Base-by-base conservation (phyloP, 2,329 filamentous ascomycete species). In the Diaporthe citriasiana region DNA sequence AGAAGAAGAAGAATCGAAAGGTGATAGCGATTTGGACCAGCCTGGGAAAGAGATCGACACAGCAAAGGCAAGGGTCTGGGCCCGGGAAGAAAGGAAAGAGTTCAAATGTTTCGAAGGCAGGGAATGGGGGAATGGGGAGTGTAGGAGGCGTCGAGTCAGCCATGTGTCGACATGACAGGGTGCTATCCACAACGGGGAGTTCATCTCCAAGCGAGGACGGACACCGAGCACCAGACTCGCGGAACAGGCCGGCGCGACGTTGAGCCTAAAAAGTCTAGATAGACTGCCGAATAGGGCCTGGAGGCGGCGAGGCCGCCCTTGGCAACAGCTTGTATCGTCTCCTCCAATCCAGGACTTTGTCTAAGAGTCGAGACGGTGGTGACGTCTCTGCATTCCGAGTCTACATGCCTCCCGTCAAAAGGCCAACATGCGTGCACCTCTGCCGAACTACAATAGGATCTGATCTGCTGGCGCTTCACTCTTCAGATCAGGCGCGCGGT, bases 141-240 rank as follows among this genome's bases (percentile, higher is more conserved):
- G 63, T 53, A 53, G 47, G 63, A 68, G 47, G 51, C 53, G 35
- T 68, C 71, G 71, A 72, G 71, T 72, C 71, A 72, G 71, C 63
- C 47, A 30, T 42, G 40, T 66, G 71, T 66, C 19, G 50, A 25
- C 22, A 60, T 38, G 50, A 35, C 71, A 72, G 50, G 47, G 38
- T 45, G 12, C 33, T 4, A 38, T 60, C 50, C 71, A 66, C 38
- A 55, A 56, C 53, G 25, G 53, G 42, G 59, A 66, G 59, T 65
- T 72, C 38, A 55, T 35, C 50, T 66, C 50, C 45, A 72, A 53
- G 59, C 56, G 57, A 72, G 38, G n/a, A 65, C 30, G n/a, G 57
- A 33, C 25, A 45, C 47, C 38, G 42, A 63, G 25, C 63, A 68
- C 33, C 45, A 68, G 47, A 51, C 30, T 68, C n/a, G 63, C 63